Evolutionary conservation across 2,329 filamentous ascomycete genomes (phyloP), one percentile per base, ranked within the genome.

Genomic region (Beauveria australis): DNA sequence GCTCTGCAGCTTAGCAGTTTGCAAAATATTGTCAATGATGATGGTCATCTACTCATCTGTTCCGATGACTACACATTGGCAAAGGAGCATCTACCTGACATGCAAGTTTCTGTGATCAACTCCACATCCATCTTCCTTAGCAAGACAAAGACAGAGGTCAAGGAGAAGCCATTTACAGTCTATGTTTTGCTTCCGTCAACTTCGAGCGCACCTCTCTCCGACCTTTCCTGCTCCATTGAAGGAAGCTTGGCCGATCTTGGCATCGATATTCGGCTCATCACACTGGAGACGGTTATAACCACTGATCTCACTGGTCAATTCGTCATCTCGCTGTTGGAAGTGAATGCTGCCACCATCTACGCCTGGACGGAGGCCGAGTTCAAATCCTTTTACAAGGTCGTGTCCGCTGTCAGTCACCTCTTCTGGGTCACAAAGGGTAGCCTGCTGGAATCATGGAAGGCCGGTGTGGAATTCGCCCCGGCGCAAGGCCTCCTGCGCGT

Each of bases 351-450:
- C 8, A 33, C 64, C 1, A 28, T 65, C 3, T 62, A 63, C 30
- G 16, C 26, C 7, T 65, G 63, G 63, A 48, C 40, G 1, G 60
- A 60, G 4, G 19, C 26, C 3, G 33, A 63, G 26, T 64, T 64
- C 19, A 22, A 28, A 3, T 19, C 52, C 1, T 62, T 66, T 44
- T 63, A 63, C 44, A n/a, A 37, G 2, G 40, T 66, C 2, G 53
- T 66, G 12, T 64, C 63, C 18, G 19, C 30, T 4, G 61, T 53
- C 2, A 43, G n/a, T n/a, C 63, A 65, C n/a, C 19, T 66, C 2
- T 40, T 66, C 12, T 65, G 64, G 64, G n/a, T 65, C 12, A 63
- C 62, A 0, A 40, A 37, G 2, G 64, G 64, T 14, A 60, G 64
- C 4, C 41, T 63, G 3, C 37, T 61, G 24, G 44, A 53, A 19